Evolutionary conservation across 768 basidiomycete genomes (phyloP), one percentile per base, ranked within the genome.

Genomic region (Panus rudis): DNA sequence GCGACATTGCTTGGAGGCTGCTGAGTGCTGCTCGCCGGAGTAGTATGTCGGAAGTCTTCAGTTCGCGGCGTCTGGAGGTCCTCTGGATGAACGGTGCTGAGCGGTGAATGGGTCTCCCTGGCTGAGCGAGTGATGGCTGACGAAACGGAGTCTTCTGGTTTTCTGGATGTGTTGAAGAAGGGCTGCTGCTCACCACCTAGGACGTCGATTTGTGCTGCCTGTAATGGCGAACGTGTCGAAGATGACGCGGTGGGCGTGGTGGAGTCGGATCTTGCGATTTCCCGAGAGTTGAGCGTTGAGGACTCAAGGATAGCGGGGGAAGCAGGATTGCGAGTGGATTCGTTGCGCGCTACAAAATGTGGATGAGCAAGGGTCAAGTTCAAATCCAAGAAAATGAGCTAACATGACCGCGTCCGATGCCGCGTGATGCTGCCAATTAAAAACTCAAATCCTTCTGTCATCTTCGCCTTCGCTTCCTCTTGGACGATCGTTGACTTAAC

Each of bases 321-420:
- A 7, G 84, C 83, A 34, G 84, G 82, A 61, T 88, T 89, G 51
- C 76, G 71, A n/a, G n/a, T n/a, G 52, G 76, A 72, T 42, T 33
- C 38, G 11, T 75, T 72, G 14, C 54, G 45, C 35, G 65, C 72
- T 5, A 52, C 39, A 26, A 23, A 25, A 26, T 30, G 32, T 21
- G 43, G 43, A 20, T 39, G 37, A 25, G 41, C 47, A 44, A 16
- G 21, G 8, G 20, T 17, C 13, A 12, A 13, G 17, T 10, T 38
- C 17, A 42, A 27, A 19, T 13, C 13, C 5, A 16, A 40, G 21
- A 33, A 11, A 6, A 2, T 35, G 13, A 44, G n/a, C 21, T 4
- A 8, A 35, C 19, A 13, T 26, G 4, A 17, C 10, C n/a, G n/a
- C n/a, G n/a, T n/a, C n/a, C n/a, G n/a, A n/a, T n/a, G n/a, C n/a